A percentile compares a stretch with the other conserved stretches of the same genome.
Evolutionary conservation across 2,329 filamentous ascomycete species (phyloP).

Genomic region (Clonostachys sp.): DNA sequence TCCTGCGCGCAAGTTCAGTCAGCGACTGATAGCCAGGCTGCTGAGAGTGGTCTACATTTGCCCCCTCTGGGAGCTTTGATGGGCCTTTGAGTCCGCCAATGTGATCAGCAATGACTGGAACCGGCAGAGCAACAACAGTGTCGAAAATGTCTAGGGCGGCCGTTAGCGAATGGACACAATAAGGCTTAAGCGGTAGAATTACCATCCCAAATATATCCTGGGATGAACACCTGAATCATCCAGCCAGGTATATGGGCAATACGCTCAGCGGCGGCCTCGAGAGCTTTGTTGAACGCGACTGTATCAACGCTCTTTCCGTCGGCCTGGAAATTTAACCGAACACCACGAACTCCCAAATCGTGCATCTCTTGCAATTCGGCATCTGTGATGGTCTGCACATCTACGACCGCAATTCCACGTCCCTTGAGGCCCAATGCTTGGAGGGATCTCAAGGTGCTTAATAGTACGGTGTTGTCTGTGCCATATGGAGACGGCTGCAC

Average conservation of each 20-base stretch:
- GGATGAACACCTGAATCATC: not conserved
- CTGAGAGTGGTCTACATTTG: not conserved
- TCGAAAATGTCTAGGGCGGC: not conserved
- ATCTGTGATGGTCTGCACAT: not conserved
- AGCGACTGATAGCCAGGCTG: not conserved
- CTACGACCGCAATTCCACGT: not conserved
- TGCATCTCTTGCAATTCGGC: not conserved
- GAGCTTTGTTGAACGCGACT: not conserved
- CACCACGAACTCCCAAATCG: not conserved
- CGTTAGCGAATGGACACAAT: not conserved
- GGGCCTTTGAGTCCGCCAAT: not conserved
- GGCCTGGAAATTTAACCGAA: not conserved
- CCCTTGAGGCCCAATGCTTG: not conserved
- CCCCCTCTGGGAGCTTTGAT: not conserved
- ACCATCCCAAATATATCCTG: not conserved
- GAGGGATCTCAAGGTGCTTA: not conserved
- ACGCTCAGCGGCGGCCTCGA: not conserved
- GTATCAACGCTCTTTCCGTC: not conserved
- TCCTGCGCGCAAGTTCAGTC: not conserved
- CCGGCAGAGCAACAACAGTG: not conserved
- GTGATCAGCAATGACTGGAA: not conserved
- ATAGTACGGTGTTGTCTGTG: not conserved
- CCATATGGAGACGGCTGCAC: not conserved
- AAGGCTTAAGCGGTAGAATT: not conserved
- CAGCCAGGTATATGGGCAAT: not conserved